Conservation (phyloP, 179 eudicot species). For the Beta macrorhiza region DNA sequence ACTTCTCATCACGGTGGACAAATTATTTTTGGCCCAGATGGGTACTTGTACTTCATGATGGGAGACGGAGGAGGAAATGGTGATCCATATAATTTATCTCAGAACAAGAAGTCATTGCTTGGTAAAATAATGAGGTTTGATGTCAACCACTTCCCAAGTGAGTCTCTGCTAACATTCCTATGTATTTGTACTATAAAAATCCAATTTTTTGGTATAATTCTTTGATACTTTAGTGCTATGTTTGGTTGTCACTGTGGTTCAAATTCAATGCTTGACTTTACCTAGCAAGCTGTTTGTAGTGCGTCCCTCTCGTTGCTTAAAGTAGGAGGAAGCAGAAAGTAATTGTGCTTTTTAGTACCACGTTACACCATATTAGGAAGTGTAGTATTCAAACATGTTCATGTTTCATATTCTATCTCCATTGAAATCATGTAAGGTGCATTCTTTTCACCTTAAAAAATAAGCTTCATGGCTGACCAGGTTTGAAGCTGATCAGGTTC, state of each 20-base stretch:
- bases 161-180: slow-evolving; percentile 30
- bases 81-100: slow-evolving; percentile 86
- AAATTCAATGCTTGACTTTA: not conserved
- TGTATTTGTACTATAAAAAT: not conserved
- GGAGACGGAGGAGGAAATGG: slow-evolving; percentile 75
- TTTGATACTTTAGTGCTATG: not conserved
- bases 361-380: not conserved
- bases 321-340: not conserved
- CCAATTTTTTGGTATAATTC: not conserved
- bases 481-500: too few species aligned
- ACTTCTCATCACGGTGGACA: slow-evolving; percentile 83
- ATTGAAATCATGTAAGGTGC: too few species aligned
- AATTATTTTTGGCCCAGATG: slow-evolving; percentile 88
- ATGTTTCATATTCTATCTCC: not conserved
- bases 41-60: slow-evolving; percentile 81
- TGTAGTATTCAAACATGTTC: not conserved
- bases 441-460: too few species aligned
- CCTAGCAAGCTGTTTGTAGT: not conserved
- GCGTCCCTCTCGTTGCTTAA: not conserved
- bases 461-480: too few species aligned
- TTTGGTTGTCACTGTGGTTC: not conserved
- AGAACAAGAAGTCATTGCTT: slow-evolving; percentile 79
- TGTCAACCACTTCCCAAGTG: slow-evolving; percentile 58
- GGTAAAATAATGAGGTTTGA: slow-evolving; percentile 88
- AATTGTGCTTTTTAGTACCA: not conserved